phyloP scores from a whole-genome alignment of 495 filamentous ascomycete species.

The Parmelia sp. region DNA sequence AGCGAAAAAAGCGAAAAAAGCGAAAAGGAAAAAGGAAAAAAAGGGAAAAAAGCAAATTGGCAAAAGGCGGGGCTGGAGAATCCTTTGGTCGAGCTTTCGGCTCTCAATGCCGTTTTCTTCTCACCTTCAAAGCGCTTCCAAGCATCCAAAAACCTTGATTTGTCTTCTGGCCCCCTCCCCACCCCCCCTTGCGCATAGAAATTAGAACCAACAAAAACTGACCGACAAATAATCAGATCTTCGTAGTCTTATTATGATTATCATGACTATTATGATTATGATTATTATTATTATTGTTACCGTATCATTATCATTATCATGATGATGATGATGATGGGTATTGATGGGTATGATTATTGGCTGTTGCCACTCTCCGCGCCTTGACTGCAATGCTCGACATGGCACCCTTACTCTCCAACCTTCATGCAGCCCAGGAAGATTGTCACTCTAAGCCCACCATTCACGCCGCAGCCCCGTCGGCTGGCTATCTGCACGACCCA shows the following conservation, averaged over 20 bases:
- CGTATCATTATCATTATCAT: too few species aligned
- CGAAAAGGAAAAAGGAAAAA: not conserved
- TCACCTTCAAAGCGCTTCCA: constrained; percentile 10
- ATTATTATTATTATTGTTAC: too few species aligned
- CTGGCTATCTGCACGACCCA: constrained; percentile 9
- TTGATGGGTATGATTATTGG: too few species aligned
- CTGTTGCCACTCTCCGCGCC: not conserved
- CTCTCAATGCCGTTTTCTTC: constrained; percentile 2
- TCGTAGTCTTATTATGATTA: too few species aligned
- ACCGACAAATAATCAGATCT: not conserved
- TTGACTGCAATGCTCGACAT: not conserved
- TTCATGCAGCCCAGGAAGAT: constrained; percentile 11
- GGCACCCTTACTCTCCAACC: not conserved
- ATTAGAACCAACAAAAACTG: constrained; percentile 12
- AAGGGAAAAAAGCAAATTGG: not conserved
- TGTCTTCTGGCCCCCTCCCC: constrained; percentile 1
- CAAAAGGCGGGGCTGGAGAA: constrained; percentile 14
- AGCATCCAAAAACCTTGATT: constrained; percentile 3
- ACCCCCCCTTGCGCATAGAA: constrained; percentile 3
- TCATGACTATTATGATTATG: too few species aligned
- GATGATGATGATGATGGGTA: too few species aligned
- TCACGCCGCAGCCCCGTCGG: constrained; percentile 3
- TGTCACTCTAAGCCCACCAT: constrained; percentile 18
- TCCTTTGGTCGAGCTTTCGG: not conserved
- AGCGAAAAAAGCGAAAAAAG: not conserved